These are phyloP conservation scores for Zasmidium angulare DNA, from an alignment of 2,329 filamentous ascomycete genomes.

Conservation along the genomic window DNA sequence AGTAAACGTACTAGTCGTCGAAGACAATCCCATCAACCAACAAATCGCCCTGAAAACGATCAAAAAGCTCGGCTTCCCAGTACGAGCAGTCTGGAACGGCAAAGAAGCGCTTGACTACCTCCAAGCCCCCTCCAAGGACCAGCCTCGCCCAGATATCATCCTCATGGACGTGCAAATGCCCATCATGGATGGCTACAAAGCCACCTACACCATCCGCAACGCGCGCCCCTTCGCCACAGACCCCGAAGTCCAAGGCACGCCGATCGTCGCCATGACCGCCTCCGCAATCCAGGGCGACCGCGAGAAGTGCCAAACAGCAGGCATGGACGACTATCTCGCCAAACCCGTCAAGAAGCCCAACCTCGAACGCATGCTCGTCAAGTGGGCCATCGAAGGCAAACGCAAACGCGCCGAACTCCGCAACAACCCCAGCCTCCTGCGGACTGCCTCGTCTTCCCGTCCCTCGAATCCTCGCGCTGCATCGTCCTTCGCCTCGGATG, in stretches of 20 bases:
- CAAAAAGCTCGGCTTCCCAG: conserved; percentile 69
- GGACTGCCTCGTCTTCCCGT: conserved; percentile 10
- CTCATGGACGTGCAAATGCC: conserved; percentile 51
- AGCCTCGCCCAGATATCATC: conserved; percentile 68
- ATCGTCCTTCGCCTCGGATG: conserved; percentile 24
- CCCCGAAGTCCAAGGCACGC: conserved; percentile 58
- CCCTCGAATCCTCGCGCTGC: conserved; percentile 20
- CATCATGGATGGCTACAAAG: conserved; percentile 74
- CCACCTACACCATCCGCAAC: conserved; percentile 71
- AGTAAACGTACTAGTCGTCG: conserved; percentile 72
- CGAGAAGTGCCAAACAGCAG: conserved; percentile 70
- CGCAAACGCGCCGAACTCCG: conserved; percentile 30
- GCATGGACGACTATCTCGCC: conserved; percentile 73
- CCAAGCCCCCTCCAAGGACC: conserved; percentile 38
- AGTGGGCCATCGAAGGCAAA: conserved; percentile 59
- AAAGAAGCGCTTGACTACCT: conserved; percentile 77
- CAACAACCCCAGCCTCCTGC: conserved; percentile 16
- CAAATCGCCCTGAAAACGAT: conserved; percentile 76
- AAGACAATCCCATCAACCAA: conserved; percentile 70
- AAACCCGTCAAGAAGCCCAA: conserved; percentile 70
- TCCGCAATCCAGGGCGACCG: conserved; percentile 74
- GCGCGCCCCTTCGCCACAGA: conserved; percentile 63
- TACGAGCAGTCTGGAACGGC: conserved; percentile 73
- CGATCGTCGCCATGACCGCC: conserved; percentile 80
- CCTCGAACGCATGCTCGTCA: conserved; percentile 69